Base-by-base conservation (phyloP, 345 rosid genomes). In the Hibiscus mutabilis region DNA sequence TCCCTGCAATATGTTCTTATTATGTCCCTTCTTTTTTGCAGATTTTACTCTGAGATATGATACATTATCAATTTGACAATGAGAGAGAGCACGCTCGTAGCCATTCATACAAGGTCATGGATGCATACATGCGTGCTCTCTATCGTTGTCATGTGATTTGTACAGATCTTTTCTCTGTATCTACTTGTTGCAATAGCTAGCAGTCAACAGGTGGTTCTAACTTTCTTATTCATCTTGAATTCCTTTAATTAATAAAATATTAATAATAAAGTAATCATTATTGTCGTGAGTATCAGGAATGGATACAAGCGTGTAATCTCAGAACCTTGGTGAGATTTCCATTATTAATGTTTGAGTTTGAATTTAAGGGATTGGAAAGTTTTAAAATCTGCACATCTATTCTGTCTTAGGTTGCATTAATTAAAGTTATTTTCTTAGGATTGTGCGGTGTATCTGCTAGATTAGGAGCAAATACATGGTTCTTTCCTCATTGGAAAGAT, bases 61-160 rank as follows among this genome's bases (percentile, higher is more conserved):
- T 56, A 44, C 51, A 71, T 69, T 2, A 8, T 76, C 65, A 59
- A 14, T 22, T 27, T 84, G 88, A 84, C 86, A 73, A 79, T 44
- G 84, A 84, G 86, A 84, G 88, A 84, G 88, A 84, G 88, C 86
- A 82, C 84, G 72, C 82, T 68, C 7, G 88, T 84, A 3, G 4
- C 63, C 81, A 77, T 68, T 71, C 77, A 60, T 73, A 67, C 49
- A 40, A 25, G 53, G 51, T 35, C 77, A 77, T 80, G 84, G 73
- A 69, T 80, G 82, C 67, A 52, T 56, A 75, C 84, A 16, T 58
- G 85, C 69, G 80, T 82, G 88, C 84, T 84, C 71, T 55, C 73
- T 78, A 2, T 76, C 79, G 80, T 73, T 75, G 85, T 84, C 87
- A 81, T 65, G n/a, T 31, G 63, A 66, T 76, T 11, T 73, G 72